Conservation (phyloP, 768 basidiomycete species). For the Tremella yokohamensis region DNA sequence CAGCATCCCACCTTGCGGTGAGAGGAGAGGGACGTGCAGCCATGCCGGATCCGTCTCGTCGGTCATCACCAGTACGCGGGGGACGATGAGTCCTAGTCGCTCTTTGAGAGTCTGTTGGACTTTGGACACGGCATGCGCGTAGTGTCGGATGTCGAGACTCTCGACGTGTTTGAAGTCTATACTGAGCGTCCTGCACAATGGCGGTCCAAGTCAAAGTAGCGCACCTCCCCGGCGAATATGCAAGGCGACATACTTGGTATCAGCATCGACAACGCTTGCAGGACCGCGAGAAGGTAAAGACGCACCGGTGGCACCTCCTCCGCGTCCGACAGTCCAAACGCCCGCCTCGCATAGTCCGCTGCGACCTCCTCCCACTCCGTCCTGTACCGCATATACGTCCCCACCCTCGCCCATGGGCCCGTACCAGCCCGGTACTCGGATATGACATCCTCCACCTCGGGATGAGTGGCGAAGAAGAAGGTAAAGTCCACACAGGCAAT, state of each 20-base stretch:
- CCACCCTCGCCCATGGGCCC: constrained; percentile 6
- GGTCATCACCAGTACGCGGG: constrained; percentile 8
- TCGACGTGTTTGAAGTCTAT: too few relatives aligned
- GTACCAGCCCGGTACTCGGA: constrained; percentile 6
- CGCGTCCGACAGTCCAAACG: constrained; percentile 3
- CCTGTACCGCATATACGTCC: constrained; percentile 11
- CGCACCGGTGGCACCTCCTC: background rate
- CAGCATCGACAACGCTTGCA: too few relatives aligned
- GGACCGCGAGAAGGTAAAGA: too few relatives aligned
- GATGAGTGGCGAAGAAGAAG: background rate
- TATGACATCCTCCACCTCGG: background rate
- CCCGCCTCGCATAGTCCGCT: constrained; percentile 9
- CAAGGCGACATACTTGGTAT: constrained; percentile 5
- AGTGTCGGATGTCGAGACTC: background rate
- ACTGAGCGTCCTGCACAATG: background rate
- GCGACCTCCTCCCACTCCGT: constrained; percentile 5
- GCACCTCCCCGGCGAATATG: constrained; percentile 14
- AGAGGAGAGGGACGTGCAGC: background rate
- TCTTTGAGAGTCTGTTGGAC: background rate
- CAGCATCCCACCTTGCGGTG: too few relatives aligned
- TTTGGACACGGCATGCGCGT: background rate
- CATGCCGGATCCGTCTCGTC: constrained; percentile 9
- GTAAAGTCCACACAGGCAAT: background rate
- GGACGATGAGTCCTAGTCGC: background rate
- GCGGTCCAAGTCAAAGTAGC: background rate